Conservation (phyloP, 805 yeast genomes). For the Hanseniaspora lindneri region DNA sequence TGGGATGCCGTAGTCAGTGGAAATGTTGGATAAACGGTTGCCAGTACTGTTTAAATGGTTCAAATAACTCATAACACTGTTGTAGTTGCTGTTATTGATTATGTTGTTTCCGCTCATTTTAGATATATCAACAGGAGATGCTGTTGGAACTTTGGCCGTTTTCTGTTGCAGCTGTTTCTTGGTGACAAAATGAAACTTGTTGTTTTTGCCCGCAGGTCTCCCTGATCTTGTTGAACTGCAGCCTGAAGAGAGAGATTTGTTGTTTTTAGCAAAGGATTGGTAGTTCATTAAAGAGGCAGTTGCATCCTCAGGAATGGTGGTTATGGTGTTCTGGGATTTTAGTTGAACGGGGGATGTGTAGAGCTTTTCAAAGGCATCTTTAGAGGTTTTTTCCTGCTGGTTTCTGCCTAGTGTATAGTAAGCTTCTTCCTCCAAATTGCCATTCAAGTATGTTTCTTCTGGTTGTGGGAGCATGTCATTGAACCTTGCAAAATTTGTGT, state of each 20-base stretch:
- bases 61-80: conserved; percentile 11
- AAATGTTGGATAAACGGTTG: neutral
- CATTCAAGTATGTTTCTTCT: conserved; percentile 8
- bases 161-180: conserved; percentile 6
- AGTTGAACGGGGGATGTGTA: conserved; percentile 8
- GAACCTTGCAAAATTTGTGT: conserved; percentile 10
- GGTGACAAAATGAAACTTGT: conserved; percentile 11
- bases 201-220: neutral
- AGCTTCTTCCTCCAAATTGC: neutral
- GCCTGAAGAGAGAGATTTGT: neutral
- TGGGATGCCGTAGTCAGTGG: neutral
- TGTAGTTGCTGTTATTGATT: conserved; percentile 10
- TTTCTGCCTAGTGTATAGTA: neutral
- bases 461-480: conserved; percentile 4
- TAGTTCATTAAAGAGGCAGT: neutral
- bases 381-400: neutral
- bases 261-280: neutral
- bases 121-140: neutral
- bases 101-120: conserved; percentile 3
- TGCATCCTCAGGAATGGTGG: conserved; percentile 9
- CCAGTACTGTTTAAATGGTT: conserved; percentile 7
- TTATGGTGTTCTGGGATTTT: neutral
- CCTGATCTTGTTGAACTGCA: neutral
- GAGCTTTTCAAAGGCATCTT: neutral
- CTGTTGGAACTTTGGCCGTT: neutral